phyloP scores from a whole-genome alignment of 2,329 filamentous ascomycete species.

The Penicillium fuscoglaucum region DNA sequence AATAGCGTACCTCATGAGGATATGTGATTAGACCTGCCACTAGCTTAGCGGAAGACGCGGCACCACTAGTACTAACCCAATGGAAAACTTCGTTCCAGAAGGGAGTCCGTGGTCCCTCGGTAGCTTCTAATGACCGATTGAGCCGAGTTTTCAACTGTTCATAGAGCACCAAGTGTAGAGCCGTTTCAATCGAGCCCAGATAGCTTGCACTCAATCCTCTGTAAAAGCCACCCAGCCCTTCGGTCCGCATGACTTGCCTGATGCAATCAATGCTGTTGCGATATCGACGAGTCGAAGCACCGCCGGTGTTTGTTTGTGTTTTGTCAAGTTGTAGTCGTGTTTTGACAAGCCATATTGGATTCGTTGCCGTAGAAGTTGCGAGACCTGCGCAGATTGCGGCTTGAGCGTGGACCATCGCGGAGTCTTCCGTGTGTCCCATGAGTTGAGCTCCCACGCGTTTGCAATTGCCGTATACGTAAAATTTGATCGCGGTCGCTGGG shows the following conservation, averaged over 20 bases:
- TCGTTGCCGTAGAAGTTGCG: slow-evolving; percentile 39
- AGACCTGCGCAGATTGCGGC: slow-evolving; percentile 39
- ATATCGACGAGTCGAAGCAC: slow-evolving; percentile 36
- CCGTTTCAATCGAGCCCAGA: slow-evolving; percentile 39
- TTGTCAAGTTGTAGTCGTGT: slow-evolving; percentile 62
- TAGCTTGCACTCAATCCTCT: slow-evolving; percentile 77
- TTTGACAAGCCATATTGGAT: slow-evolving; percentile 58
- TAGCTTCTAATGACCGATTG: slow-evolving; percentile 20
- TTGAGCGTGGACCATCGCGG: slow-evolving; percentile 35
- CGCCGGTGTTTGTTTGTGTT: slow-evolving; percentile 30
- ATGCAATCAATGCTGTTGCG: slow-evolving; percentile 66
- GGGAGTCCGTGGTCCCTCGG: slow-evolving; percentile 21
- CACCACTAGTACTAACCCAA: slow-evolving; percentile 37
- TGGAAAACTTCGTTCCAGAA: slow-evolving; percentile 28
- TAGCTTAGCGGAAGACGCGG: slow-evolving; percentile 38
- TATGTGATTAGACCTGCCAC: slow-evolving; percentile 37
- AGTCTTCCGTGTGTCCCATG: slow-evolving; percentile 31
- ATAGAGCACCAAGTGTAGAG: slow-evolving; percentile 39
- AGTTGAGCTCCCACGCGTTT: slow-evolving; percentile 36
- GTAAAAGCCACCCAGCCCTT: slow-evolving; percentile 84
- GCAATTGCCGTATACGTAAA: slow-evolving; percentile 43
- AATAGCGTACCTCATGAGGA: slow-evolving; percentile 35
- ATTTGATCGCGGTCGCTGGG: slow-evolving; percentile 42
- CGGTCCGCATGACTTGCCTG: slow-evolving; percentile 75
- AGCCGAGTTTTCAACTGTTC: slow-evolving; percentile 37